Evolutionary conservation across 768 basidiomycete genomes (phyloP).

Genomic region (Gloeostereum incarnatum): DNA sequence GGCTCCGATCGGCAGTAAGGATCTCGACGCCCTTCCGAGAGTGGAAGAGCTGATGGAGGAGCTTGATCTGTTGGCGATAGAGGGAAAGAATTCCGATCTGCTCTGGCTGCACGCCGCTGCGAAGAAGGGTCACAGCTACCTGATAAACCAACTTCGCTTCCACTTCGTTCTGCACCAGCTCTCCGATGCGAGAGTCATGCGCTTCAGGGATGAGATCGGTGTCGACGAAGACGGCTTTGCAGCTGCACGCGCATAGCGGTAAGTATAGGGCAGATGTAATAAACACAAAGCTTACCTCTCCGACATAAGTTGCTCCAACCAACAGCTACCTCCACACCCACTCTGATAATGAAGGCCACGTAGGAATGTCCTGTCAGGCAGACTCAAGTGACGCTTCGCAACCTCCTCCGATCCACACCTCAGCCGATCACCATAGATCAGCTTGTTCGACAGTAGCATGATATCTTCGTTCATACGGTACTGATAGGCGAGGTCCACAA

Average conservation of each 20-base stretch:
- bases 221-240: conserved; percentile 88
- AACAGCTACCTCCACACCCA: conserved; percentile 40
- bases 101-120: conserved; percentile 51
- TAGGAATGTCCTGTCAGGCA: conserved; percentile 41
- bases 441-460: conserved; percentile 81
- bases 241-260: conserved; percentile 36
- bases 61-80: conserved; percentile 94
- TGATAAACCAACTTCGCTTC: conserved; percentile 70
- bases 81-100: conserved; percentile 87
- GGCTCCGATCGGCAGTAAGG: conserved; percentile 87
- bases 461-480: conserved; percentile 98
- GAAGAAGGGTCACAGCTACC: conserved; percentile 55
- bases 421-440: conserved; percentile 75
- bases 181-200: conserved; percentile 71
- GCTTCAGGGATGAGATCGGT: conserved; percentile 82
- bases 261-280: background rate
- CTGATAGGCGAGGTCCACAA: conserved; percentile 80
- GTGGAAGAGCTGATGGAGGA: conserved; percentile 59
- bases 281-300: conserved; percentile 42
- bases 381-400: conserved; percentile 43
- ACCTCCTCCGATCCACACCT: conserved; percentile 71
- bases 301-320: conserved; percentile 58
- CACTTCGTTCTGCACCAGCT: conserved; percentile 81
- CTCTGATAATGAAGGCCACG: conserved; percentile 28
- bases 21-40: conserved; percentile 61